Conservation (phyloP, 2,329 filamentous ascomycete species). For the Talaromyces sp. region DNA sequence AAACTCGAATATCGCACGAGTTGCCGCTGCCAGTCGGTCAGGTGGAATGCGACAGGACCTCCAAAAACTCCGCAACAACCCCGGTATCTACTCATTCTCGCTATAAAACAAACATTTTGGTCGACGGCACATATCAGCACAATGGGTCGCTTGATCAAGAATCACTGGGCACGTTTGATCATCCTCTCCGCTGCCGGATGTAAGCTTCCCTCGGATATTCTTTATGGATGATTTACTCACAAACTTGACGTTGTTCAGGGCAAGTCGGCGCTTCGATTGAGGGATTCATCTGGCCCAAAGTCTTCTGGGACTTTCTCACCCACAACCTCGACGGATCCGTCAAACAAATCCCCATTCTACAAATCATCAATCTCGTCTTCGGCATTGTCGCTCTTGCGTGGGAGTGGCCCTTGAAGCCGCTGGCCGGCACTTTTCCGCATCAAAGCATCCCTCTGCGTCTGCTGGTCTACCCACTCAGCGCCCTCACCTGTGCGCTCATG, state of each 20-base stretch:
- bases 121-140: constrained; percentile 12
- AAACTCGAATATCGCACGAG: neutral
- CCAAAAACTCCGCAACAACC: neutral
- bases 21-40: neutral
- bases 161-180: constrained; percentile 96
- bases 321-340: constrained; percentile 82
- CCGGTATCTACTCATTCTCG: neutral
- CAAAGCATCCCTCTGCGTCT: constrained; percentile 82
- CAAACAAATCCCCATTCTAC: constrained; percentile 79
- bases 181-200: constrained; percentile 76
- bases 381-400: constrained; percentile 73
- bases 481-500: constrained; percentile 67
- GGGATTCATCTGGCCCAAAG: constrained; percentile 96
- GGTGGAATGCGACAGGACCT: neutral
- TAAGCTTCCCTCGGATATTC: constrained; percentile 37
- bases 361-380: constrained; percentile 82
- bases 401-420: constrained; percentile 79
- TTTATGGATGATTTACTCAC: neutral
- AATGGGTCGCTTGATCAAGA: constrained; percentile 99
- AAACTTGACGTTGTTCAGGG: constrained; percentile 49
- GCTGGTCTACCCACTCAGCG: constrained; percentile 72
- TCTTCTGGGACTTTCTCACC: constrained; percentile 96
- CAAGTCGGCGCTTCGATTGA: constrained; percentile 79
- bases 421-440: constrained; percentile 75
- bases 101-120: neutral